Base-by-base conservation (phyloP, 129 eudicot genomes). In the Saussurea involucrata region DNA sequence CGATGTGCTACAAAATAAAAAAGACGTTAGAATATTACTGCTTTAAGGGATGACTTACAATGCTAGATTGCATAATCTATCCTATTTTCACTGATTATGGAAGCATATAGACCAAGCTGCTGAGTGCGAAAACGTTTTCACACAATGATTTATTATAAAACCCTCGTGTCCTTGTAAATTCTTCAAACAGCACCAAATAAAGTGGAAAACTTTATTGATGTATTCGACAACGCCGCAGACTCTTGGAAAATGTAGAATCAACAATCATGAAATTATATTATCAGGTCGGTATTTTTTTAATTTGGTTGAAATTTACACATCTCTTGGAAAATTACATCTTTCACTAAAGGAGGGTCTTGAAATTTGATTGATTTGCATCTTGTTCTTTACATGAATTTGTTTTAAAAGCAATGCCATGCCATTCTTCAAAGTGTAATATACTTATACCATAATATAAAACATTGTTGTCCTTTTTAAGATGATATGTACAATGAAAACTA, bases 241-340 rank as follows among this genome's bases (percentile, higher is more conserved):
- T 88, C 29, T 68, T 86, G 84, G 87, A 78, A 15, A 17, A 78
- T 61, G 80, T 91, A 18, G 81, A 84, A 79, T 81, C 63, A 5
- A 72, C 82, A 46, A 78, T 86, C 66, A 46, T 37, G 2, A 46
- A 78, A 6, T 75, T 86, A 74, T 69, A 72, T 36, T 63, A 37
- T 12, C 81, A 80, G 87, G 95, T 82, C 25, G 15, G 7, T 2
- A 53, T 11, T 46, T 53, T 1, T 0, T 60, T 63, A n/a, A n/a
- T 63, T 15, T 12, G 28, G 6, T 55, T 28, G 8, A 29, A 9
- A n/a, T n/a, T n/a, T n/a, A 67, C 21, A n/a, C n/a, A n/a, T n/a
- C n/a, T n/a, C n/a, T n/a, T n/a, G n/a, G n/a, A n/a, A n/a, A n/a
- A n/a, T n/a, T n/a, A n/a, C n/a, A n/a, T n/a, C n/a, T n/a, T n/a